Conservation (phyloP, 1,139 yeast genomes). For the Zygosaccharomyces pseudobailii region DNA sequence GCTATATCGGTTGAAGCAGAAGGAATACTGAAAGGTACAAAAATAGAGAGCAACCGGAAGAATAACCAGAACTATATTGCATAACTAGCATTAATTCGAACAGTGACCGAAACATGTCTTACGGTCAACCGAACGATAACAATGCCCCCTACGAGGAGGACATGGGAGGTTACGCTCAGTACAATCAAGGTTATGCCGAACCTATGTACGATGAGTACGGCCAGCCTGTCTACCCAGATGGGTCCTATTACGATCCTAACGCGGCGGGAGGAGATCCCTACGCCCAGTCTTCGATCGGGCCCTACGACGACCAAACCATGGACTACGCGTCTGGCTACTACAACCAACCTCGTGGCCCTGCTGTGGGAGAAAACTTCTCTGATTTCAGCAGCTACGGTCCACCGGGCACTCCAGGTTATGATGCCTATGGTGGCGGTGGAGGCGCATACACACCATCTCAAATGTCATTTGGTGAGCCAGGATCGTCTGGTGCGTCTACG, state of each 20-base stretch:
- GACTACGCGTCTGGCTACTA: constrained; percentile 39
- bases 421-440: constrained; percentile 69
- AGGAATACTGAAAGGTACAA: background rate
- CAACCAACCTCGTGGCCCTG: constrained; percentile 46
- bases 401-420: constrained; percentile 65
- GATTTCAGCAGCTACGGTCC: constrained; percentile 68
- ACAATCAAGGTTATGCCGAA: constrained; percentile 12
- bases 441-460: constrained; percentile 82
- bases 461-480: constrained; percentile 76
- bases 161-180: constrained; percentile 12
- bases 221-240: constrained; percentile 23
- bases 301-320: constrained; percentile 13
- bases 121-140: constrained; percentile 14
- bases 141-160: constrained; percentile 14
- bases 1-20: background rate
- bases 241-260: constrained; percentile 17
- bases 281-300: constrained; percentile 14
- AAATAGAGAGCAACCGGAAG: background rate
- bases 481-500: constrained; percentile 92
- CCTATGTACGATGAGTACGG: constrained; percentile 29
- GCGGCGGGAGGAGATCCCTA: constrained; percentile 13
- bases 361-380: constrained; percentile 68
- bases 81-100: background rate
- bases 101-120: constrained; percentile 12
- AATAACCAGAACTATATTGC: background rate